phyloP scores from a whole-genome alignment of 2,329 filamentous ascomycete genomes.

The Chaetomium sp. region DNA sequence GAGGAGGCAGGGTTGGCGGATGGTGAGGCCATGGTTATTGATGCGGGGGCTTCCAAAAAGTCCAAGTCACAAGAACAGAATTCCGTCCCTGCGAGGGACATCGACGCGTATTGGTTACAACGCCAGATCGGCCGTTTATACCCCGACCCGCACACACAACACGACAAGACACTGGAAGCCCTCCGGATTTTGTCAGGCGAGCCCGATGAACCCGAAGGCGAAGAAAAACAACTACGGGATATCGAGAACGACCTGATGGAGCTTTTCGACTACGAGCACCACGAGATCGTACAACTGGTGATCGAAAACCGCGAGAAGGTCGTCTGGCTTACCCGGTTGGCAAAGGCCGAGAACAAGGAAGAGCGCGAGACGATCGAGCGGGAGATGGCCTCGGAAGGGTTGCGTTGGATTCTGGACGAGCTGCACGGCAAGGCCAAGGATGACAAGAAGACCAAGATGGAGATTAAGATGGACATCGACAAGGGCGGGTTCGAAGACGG shows the following conservation, averaged over 20 bases:
- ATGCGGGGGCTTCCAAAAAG: slow-evolving; percentile 53
- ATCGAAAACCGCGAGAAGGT: slow-evolving; percentile 91
- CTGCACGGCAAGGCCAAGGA: slow-evolving; percentile 65
- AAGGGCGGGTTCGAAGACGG: slow-evolving; percentile 54
- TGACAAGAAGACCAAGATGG: slow-evolving; percentile 60
- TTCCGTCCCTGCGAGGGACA: slow-evolving; percentile 73
- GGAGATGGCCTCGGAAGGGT: slow-evolving; percentile 84
- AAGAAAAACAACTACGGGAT: slow-evolving; percentile 80
- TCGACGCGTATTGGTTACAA: slow-evolving; percentile 97
- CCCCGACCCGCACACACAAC: slow-evolving; percentile 83
- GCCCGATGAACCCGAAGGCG: slow-evolving; percentile 61
- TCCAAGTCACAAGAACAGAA: slow-evolving; percentile 49
- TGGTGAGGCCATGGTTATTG: slow-evolving; percentile 76
- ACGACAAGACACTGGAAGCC: slow-evolving; percentile 83
- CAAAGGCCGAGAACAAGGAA: slow-evolving; percentile 72
- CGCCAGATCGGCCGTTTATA: slow-evolving; percentile 85
- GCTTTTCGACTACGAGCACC: slow-evolving; percentile 93
- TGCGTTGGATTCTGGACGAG: slow-evolving; percentile 82
- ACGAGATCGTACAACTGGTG: slow-evolving; percentile 83
- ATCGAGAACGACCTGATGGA: slow-evolving; percentile 99
- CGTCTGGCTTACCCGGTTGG: slow-evolving; percentile 88
- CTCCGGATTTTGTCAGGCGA: slow-evolving; percentile 75
- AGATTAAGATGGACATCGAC: slow-evolving; percentile 95
- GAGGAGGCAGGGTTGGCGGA: slow-evolving; percentile 47
- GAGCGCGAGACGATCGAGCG: slow-evolving; percentile 72